Evolutionary conservation across 768 basidiomycete genomes (phyloP).

Genomic region (Megacollybia marginata): DNA sequence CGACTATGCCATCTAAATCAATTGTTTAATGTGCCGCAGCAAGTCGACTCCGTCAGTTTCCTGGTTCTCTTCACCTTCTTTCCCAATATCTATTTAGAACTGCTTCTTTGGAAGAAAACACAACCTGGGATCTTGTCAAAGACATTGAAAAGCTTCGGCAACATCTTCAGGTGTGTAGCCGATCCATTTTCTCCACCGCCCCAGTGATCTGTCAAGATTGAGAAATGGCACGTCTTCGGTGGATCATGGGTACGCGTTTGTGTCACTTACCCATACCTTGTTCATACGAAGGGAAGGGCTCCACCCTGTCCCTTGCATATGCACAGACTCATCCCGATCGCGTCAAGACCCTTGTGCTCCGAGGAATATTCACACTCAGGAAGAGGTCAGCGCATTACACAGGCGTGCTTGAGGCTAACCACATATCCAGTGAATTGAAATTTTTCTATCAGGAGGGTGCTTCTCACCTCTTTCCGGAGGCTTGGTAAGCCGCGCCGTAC

Average conservation of each 20-base stretch:
- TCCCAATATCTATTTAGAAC: slow-evolving; percentile 31
- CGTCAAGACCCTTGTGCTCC: slow-evolving; percentile 73
- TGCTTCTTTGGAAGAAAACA: slow-evolving; percentile 79
- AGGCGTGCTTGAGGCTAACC: background rate
- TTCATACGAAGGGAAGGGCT: slow-evolving; percentile 45
- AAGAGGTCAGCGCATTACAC: slow-evolving; percentile 43
- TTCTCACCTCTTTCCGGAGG: slow-evolving; percentile 79
- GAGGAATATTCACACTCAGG: slow-evolving; percentile 85
- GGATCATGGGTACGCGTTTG: slow-evolving; percentile 73
- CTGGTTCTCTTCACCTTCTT: background rate
- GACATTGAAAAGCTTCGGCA: slow-evolving; percentile 82
- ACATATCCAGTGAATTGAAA: slow-evolving; percentile 52
- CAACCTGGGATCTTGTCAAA: slow-evolving; percentile 88
- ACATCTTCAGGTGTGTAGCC: slow-evolving; percentile 71
- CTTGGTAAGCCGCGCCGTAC: slow-evolving; percentile 45
- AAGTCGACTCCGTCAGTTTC: background rate
- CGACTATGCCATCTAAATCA: slow-evolving; percentile 51
- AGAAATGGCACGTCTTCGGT: slow-evolving; percentile 93
- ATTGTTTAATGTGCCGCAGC: background rate
- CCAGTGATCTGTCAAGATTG: slow-evolving; percentile 39
- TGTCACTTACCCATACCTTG: background rate
- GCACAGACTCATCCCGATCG: slow-evolving; percentile 84
- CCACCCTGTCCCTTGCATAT: slow-evolving; percentile 80
- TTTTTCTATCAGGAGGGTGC: slow-evolving; percentile 93
- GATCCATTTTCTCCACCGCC: slow-evolving; percentile 51